phyloP scores from a whole-genome alignment of 495 filamentous ascomycete species.

The Thozetella sp. region DNA sequence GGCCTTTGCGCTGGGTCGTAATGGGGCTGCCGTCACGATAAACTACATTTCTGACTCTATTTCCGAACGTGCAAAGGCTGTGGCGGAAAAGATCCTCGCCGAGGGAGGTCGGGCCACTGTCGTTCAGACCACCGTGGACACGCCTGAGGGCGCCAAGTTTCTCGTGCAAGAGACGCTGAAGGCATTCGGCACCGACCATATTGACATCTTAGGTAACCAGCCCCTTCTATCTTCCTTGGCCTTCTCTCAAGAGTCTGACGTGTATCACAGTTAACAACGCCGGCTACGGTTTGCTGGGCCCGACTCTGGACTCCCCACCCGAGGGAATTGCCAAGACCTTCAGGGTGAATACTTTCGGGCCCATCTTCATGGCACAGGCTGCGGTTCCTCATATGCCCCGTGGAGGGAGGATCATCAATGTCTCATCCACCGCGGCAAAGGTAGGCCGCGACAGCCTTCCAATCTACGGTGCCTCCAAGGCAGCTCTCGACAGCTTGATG shows the following conservation, averaged over 20 bases:
- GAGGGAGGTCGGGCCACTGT: slow-evolving; percentile 29
- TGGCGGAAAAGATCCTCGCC: slow-evolving; percentile 19
- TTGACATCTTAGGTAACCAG: slow-evolving; percentile 40
- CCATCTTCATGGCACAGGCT: neutral
- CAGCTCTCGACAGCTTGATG: neutral
- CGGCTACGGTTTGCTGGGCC: slow-evolving; percentile 2
- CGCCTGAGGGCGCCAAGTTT: slow-evolving; percentile 23
- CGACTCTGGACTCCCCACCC: neutral
- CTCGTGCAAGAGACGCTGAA: slow-evolving; percentile 31
- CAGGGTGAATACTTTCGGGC: neutral
- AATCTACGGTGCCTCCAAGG: neutral
- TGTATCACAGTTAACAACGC: slow-evolving; percentile 30
- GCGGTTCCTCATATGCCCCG: neutral
- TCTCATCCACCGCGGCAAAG: neutral
- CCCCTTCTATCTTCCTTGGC: neutral
- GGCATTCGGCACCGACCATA: slow-evolving; percentile 24
- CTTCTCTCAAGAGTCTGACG: too few relatives aligned
- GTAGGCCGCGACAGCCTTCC: neutral
- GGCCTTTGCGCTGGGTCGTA: slow-evolving; percentile 33
- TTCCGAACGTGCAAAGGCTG: slow-evolving; percentile 24
- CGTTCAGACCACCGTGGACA: slow-evolving; percentile 29
- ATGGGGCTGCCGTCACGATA: slow-evolving; percentile 38
- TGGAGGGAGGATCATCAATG: neutral
- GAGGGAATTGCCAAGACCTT: neutral
- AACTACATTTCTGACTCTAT: slow-evolving; percentile 35